Conservation (phyloP, 2,329 filamentous ascomycete species). For the Sporothrix schenckii region DNA sequence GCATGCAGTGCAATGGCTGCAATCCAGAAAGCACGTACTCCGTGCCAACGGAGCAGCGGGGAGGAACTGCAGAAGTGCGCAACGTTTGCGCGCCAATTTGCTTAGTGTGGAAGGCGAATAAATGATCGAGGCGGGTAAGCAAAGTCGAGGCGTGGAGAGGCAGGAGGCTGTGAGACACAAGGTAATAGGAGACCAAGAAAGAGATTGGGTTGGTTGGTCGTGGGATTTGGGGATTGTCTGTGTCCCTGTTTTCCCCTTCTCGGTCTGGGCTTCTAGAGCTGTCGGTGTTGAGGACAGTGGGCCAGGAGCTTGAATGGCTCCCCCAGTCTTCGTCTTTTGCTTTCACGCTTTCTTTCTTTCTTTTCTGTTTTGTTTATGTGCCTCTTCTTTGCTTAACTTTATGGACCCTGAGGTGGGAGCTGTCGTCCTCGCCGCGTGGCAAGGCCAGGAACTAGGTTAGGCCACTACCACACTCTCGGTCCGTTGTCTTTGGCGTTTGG, state of each 20-base stretch:
- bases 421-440: constrained; percentile 21
- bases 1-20: constrained; percentile 18
- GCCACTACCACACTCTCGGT: constrained; percentile 12
- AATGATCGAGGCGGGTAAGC: background rate
- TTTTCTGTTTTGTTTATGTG: background rate
- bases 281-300: constrained; percentile 13
- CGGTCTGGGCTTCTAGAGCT: background rate
- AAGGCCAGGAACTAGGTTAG: constrained; percentile 1
- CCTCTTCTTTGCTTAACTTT: background rate
- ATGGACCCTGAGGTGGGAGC: background rate
- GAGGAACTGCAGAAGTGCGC: background rate
- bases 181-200: background rate
- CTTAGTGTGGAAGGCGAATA: constrained; percentile 13
- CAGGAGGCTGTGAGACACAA: background rate
- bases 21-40: background rate
- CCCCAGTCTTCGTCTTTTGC: background rate
- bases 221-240: background rate
- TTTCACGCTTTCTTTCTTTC: background rate
- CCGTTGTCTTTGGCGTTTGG: background rate
- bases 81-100: background rate
- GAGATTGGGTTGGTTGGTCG: constrained; percentile 10
- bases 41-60: background rate
- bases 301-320: background rate
- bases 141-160: constrained; percentile 7
- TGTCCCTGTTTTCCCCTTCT: background rate